Evolutionary conservation across 805 yeast species (phyloP).

Genomic region (Hanseniaspora lindneri): DNA sequence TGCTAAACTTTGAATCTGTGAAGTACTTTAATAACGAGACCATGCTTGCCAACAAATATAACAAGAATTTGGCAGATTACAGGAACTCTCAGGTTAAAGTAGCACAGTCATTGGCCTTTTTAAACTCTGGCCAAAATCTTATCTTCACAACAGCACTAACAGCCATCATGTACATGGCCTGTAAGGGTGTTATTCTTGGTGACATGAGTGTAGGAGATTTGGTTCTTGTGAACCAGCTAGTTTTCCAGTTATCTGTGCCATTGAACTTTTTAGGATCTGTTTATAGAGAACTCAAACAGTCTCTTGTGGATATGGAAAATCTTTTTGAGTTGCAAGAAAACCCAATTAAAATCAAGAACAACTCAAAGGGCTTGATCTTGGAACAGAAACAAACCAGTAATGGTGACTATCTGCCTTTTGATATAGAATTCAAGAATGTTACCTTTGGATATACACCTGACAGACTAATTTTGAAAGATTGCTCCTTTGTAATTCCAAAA

Average conservation of each 20-base stretch:
- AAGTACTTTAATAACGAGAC: constrained; percentile 87
- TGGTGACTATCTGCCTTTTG: constrained; percentile 41
- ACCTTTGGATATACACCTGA: constrained; percentile 86
- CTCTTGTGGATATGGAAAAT: constrained; percentile 90
- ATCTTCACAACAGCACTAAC: constrained; percentile 84
- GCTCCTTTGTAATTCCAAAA: constrained; percentile 75
- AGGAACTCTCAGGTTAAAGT: constrained; percentile 60
- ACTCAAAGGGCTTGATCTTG: constrained; percentile 51
- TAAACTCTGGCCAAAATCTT: constrained; percentile 68
- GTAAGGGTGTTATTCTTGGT: constrained; percentile 80
- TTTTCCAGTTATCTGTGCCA: constrained; percentile 91
- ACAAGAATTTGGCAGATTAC: constrained; percentile 57
- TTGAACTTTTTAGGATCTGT: constrained; percentile 90
- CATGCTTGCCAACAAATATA: constrained; percentile 69
- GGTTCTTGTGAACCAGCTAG: constrained; percentile 87
- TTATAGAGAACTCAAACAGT: constrained; percentile 86
- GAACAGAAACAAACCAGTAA: constrained; percentile 20
- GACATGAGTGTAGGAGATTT: constrained; percentile 83
- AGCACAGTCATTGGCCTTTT: constrained; percentile 70
- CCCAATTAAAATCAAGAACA: constrained; percentile 52
- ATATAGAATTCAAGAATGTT: constrained; percentile 79
- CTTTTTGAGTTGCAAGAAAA: constrained; percentile 74
- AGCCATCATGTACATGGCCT: constrained; percentile 96
- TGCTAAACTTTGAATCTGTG: constrained; percentile 88
- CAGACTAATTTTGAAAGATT: constrained; percentile 70